Evolutionary conservation across 2,329 filamentous ascomycete species (phyloP).

Genomic region (Aspergillus flavus): DNA sequence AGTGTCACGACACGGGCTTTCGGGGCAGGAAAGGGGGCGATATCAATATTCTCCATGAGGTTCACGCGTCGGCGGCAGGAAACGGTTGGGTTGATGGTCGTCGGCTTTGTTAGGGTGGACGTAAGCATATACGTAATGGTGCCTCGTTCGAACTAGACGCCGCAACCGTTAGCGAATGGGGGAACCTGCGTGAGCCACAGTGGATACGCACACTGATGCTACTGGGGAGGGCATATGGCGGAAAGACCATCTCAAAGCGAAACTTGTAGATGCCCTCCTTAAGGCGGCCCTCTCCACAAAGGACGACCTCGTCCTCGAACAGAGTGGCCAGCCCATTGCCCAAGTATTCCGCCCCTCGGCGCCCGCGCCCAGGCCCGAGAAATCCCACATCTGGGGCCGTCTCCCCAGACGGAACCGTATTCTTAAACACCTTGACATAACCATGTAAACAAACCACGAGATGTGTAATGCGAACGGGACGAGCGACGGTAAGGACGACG

Average conservation of each 20-base stretch:
- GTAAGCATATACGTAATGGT: conserved; percentile 90
- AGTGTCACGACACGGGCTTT: conserved; percentile 82
- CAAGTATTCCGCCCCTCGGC: conserved; percentile 56
- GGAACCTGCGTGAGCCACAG: background rate
- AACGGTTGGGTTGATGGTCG: conserved; percentile 76
- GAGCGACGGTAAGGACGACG: conserved; percentile 61
- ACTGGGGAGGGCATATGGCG: conserved; percentile 66
- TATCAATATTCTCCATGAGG: conserved; percentile 80
- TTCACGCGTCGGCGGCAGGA: conserved; percentile 81
- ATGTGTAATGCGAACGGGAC: conserved; percentile 65
- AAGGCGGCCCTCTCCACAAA: conserved; percentile 66
- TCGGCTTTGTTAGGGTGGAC: conserved; percentile 85
- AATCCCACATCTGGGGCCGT: conserved; percentile 52
- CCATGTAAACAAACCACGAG: conserved; percentile 65
- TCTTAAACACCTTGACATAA: conserved; percentile 67
- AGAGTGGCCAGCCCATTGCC: conserved; percentile 66
- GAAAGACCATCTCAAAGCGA: conserved; percentile 65
- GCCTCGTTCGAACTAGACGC: conserved; percentile 82
- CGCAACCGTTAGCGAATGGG: conserved; percentile 8
- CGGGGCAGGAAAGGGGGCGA: conserved; percentile 72
- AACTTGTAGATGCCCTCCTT: conserved; percentile 68
- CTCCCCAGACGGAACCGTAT: conserved; percentile 59
- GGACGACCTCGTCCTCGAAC: conserved; percentile 66
- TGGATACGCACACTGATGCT: conserved; percentile 81
- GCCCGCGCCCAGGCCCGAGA: conserved; percentile 58